Evolutionary conservation across 371 early-diverging fungal genomes (phyloP), one percentile per base, ranked within the genome.

Genomic region (Fennellomyces sp.): DNA sequence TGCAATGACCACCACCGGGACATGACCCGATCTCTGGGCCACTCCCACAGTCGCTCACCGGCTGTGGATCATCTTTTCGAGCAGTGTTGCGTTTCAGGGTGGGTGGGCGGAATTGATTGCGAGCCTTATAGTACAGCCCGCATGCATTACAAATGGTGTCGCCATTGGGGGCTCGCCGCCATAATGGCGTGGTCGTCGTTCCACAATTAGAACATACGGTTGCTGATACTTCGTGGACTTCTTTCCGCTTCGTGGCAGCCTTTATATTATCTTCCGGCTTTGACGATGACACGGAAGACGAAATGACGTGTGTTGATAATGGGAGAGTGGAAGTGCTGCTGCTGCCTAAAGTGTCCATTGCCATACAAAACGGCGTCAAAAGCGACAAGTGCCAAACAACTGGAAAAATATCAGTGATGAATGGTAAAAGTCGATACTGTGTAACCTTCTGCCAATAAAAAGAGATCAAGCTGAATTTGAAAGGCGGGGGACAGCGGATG

Each of bases 131-230:
- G 58, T 92, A 92, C 33, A 91, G 79, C 3, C 93, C 92, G 78
- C 96, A 96, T 1, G 96, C 96, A 76, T 96, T 96, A 65, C 97
- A 96, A 56, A 95, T 86, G 29, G 85, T 82, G 28, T 92, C 88
- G 35, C 93, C 94, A 54, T 87, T 86, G 23, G 88, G 86, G 28
- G 88, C 90, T 70, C 95, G 78, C 58, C 98, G 76, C 98, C 98
- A 98, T 12, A 95, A 76, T 0, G 97, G 96, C 0, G 97, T 97
- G 3, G 84, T 83, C 2, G 89, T 91, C 1, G 94, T 93, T 0
- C 83, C 81, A 75, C 97, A 97, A 72, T 96, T 94, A 21, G 87
- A 75, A 74, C 97, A 97, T 54, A 19, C 21, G 5, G 55, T 54
- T 27, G 55, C 55, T 17, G 55, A 54, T 17, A 54, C 55, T 17